Evolutionary conservation across 257 asterid species (phyloP).

Genomic region (Rehmannia glutinosa): DNA sequence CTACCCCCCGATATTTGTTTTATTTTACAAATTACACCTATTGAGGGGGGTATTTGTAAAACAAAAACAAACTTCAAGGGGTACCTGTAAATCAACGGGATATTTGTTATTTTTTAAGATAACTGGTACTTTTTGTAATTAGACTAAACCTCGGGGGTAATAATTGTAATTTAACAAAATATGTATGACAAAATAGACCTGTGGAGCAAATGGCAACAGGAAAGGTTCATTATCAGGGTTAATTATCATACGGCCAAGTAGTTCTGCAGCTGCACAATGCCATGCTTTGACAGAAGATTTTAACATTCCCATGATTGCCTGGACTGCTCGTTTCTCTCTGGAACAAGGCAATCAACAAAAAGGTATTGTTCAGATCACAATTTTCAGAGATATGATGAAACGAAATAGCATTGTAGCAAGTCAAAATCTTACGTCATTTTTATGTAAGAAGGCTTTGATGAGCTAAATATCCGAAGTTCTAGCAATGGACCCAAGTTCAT

Average conservation of each 20-base stretch:
- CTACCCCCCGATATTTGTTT: too few species aligned
- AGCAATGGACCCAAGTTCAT: conserved; percentile 70
- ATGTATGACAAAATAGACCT: conserved; percentile 35
- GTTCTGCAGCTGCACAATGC: conserved; percentile 87
- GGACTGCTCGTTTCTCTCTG: conserved; percentile 69
- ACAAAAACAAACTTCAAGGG: too few species aligned
- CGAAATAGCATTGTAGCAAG: neutral
- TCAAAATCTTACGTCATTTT: conserved; percentile 52
- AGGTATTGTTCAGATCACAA: neutral
- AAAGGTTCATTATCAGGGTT: conserved; percentile 84
- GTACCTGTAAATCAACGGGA: too few species aligned
- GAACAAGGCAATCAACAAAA: conserved; percentile 2
- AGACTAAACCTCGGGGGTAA: too few species aligned
- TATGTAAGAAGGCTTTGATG: conserved; percentile 51
- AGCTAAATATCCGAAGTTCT: conserved; percentile 77
- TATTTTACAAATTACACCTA: too few species aligned
- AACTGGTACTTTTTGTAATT: too few species aligned
- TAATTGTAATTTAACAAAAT: too few species aligned
- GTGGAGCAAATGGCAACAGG: conserved; percentile 60
- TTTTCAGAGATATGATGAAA: neutral
- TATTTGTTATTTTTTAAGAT: too few species aligned
- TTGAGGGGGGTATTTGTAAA: too few species aligned
- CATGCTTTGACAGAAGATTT: conserved; percentile 71
- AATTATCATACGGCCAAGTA: conserved; percentile 72
- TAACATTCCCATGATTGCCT: conserved; percentile 61